phyloP scores from a whole-genome alignment of 1,284 basidiomycete genomes.

The Ustilago esculenta region DNA sequence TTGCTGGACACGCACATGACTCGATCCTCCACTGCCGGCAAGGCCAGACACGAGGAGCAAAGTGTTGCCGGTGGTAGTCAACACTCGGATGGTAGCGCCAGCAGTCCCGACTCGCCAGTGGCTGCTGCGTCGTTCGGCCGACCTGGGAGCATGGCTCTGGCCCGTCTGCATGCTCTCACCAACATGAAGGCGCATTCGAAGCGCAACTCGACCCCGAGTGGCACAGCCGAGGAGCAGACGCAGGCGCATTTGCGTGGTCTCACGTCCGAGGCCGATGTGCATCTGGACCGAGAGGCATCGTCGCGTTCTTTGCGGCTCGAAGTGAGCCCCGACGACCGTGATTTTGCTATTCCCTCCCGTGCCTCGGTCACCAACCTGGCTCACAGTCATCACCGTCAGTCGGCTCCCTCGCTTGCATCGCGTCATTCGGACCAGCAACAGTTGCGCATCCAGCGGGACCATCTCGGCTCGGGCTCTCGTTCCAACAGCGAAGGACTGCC shows the following conservation, averaged over 20 bases:
- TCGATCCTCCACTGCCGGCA: slow-evolving; percentile 66
- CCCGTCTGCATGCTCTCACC: slow-evolving; percentile 40
- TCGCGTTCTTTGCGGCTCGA: slow-evolving; percentile 48
- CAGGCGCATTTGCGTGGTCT: slow-evolving; percentile 11
- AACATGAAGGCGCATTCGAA: slow-evolving; percentile 43
- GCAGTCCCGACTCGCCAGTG: slow-evolving; percentile 37
- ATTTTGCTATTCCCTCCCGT: slow-evolving; percentile 46
- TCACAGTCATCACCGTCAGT: slow-evolving; percentile 24
- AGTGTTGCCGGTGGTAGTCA: slow-evolving; percentile 16
- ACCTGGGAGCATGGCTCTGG: slow-evolving; percentile 44
- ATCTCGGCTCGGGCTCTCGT: slow-evolving; percentile 34
- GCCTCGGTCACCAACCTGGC: slow-evolving; percentile 29
- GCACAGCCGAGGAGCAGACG: slow-evolving; percentile 1
- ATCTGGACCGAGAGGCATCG: slow-evolving; percentile 29
- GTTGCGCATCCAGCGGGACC: slow-evolving; percentile 21
- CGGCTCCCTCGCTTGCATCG: slow-evolving; percentile 34
- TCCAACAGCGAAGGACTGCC: slow-evolving; percentile 50
- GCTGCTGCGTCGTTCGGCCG: slow-evolving; percentile 22
- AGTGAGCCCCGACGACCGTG: slow-evolving; percentile 45
- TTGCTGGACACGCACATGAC: slow-evolving; percentile 70
- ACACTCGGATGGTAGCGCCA: slow-evolving; percentile 34
- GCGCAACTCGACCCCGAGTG: slow-evolving; percentile 28
- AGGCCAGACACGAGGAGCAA: slow-evolving; percentile 33
- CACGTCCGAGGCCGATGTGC: slow-evolving; percentile 21
- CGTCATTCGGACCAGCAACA: slow-evolving; percentile 41